Conservation (phyloP, 257 asterid genomes). For the Petrea volubilis region DNA sequence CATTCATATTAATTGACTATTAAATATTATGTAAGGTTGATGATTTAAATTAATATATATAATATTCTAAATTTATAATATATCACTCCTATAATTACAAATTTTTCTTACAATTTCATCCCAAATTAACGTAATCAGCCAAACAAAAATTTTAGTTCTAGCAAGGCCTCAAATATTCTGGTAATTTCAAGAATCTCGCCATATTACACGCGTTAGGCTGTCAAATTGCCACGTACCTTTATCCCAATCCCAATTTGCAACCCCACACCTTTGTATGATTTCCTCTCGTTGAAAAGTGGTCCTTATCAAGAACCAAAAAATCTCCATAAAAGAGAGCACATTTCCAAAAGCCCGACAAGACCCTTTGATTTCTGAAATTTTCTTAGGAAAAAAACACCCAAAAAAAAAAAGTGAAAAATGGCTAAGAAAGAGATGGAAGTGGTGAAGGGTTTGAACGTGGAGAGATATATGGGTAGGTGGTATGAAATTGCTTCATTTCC, state of each 20-base stretch:
- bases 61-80: no score
- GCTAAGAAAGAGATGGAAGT: conserved; percentile 63
- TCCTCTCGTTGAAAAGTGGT: background rate
- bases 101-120: no score
- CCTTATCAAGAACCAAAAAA: conserved; percentile 14
- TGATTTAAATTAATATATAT: no score
- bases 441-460: conserved; percentile 53
- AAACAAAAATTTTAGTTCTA: background rate
- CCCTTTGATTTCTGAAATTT: background rate
- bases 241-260: background rate
- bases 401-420: no score
- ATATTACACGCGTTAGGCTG: background rate
- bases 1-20: no score
- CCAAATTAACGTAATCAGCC: no score
- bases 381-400: background rate
- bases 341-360: background rate
- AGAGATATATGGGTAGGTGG: conserved; percentile 93
- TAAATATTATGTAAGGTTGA: no score
- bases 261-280: background rate
- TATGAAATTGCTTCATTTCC: conserved; percentile 90
- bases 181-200: background rate
- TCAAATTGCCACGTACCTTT: conserved; percentile 10
- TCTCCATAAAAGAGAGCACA: background rate
- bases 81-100: no score
- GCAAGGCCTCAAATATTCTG: conserved; percentile 11